phyloP scores from a whole-genome alignment of 2,329 filamentous ascomycete genomes.

The Fusarium denticulatum region DNA sequence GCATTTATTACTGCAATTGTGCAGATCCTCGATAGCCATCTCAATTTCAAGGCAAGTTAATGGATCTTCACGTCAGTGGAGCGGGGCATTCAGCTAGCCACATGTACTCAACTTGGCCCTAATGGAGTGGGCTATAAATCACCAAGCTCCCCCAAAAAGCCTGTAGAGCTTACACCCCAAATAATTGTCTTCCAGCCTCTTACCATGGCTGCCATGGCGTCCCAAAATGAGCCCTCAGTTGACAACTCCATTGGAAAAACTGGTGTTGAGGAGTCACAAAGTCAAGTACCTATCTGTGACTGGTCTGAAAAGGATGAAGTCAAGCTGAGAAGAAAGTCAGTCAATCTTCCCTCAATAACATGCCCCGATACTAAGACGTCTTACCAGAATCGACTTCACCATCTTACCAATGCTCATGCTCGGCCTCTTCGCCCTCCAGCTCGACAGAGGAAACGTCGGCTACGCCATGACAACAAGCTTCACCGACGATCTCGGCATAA shows the following conservation, averaged over 20 bases:
- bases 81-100: not conserved
- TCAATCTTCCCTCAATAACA: accelerated
- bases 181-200: accelerated
- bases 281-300: not conserved
- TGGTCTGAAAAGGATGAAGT: not conserved
- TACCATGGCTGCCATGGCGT: accelerated
- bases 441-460: constrained; percentile 4
- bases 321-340: not conserved
- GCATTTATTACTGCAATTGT: not conserved
- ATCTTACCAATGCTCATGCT: constrained; percentile 5
- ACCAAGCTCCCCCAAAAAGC: no score
- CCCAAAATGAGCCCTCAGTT: accelerated
- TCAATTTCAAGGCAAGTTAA: not conserved
- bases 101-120: accelerated
- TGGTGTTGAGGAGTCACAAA: not conserved
- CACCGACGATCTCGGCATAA: constrained; percentile 10
- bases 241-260: accelerated
- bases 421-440: not conserved
- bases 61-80: not conserved
- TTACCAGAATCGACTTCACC: not conserved
- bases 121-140: not conserved
- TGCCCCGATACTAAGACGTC: accelerated
- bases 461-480: constrained; percentile 12
- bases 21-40: not conserved
- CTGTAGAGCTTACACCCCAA: accelerated